phyloP scores from a whole-genome alignment of 1,139 yeast genomes.

The Magnusiomyces starmeri region DNA sequence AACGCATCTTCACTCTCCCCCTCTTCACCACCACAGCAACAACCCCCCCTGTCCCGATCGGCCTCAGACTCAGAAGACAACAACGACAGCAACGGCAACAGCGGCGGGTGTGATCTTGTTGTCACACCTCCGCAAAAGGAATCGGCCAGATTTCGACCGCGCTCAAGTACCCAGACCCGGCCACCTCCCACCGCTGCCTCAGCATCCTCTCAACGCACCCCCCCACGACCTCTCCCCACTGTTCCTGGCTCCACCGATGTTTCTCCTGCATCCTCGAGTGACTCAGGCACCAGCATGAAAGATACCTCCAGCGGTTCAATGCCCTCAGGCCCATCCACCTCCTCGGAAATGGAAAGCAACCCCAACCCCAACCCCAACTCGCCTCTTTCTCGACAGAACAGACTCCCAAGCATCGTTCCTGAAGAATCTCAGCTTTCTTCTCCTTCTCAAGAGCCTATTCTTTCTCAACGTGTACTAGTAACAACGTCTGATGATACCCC shows the following conservation, averaged over 20 bases:
- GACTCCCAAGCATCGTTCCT: too few species aligned
- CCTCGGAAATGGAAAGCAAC: neutral
- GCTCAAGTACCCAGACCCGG: neutral
- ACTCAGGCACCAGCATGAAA: neutral
- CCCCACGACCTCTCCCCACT: neutral
- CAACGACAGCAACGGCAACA: neutral
- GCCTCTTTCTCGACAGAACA: too few species aligned
- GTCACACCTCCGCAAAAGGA: neutral
- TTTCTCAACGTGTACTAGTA: too few species aligned
- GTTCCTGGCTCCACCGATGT: slow-evolving; percentile 3
- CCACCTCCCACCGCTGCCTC: neutral
- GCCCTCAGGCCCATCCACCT: neutral
- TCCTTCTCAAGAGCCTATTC: too few species aligned
- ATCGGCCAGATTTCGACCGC: neutral
- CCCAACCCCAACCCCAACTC: neutral
- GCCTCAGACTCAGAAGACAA: neutral
- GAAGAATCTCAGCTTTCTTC: too few species aligned
- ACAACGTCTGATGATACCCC: too few species aligned
- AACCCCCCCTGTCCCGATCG: neutral
- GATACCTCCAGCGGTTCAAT: neutral
- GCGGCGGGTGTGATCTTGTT: neutral
- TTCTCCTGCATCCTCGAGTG: neutral
- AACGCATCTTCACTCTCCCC: too few species aligned
- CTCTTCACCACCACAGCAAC: too few species aligned
- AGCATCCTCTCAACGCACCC: neutral